These are phyloP conservation scores for sorghum (Sorghum bicolor) DNA, from an alignment of 176 grass and related monocot species.

Conservation along the genomic window Sorghum_bicolor_NCBIv3 NC_012876.2:1798501-1799000, in stretches of 20 bases:
- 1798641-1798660: too few species aligned
- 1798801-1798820: neutral
- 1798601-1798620: too few species aligned
- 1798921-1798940: neutral
- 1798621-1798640: too few species aligned
- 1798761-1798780: neutral
- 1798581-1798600: too few species aligned
- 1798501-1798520: too few species aligned
- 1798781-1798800: neutral
- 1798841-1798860: neutral
- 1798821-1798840: neutral
- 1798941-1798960: neutral
- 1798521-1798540: too few species aligned
- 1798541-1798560: too few species aligned
- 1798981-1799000: constrained; percentile 21
- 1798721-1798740: neutral
- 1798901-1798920: neutral
- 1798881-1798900: constrained; percentile 22
- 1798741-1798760: too few species aligned
- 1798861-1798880: neutral
- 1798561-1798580: too few species aligned
- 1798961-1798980: neutral
- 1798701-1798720: constrained; percentile 27
- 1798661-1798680: neutral
- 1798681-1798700: neutral